Evolutionary conservation across 306 rosid genomes (phyloP).

Genomic region (Lathyrus sativus): DNA sequence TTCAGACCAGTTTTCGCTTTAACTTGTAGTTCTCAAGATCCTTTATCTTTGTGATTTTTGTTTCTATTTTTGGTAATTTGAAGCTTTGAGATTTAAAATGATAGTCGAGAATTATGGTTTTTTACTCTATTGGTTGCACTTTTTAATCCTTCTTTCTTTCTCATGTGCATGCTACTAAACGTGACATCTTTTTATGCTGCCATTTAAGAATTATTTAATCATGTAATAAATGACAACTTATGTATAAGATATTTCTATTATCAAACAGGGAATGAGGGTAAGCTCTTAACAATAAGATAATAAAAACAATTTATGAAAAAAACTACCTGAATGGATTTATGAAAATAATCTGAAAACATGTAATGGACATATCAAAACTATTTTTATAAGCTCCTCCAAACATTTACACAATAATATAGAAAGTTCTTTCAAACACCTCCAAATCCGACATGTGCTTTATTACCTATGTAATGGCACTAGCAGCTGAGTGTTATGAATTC

Average conservation of each 20-base stretch:
- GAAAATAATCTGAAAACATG: not conserved
- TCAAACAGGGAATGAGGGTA: not conserved
- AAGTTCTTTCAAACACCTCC: not conserved
- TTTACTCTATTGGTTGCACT: not conserved
- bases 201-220: conserved; percentile 13
- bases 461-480: conserved; percentile 9
- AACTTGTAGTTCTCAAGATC: not conserved
- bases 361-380: not conserved
- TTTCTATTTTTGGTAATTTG: conserved; percentile 3
- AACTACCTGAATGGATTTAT: not conserved
- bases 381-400: not conserved
- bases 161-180: conserved; percentile 9
- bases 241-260: not conserved
- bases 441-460: not conserved
- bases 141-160: conserved; percentile 7
- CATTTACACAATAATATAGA: not conserved
- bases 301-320: not conserved
- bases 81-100: not conserved
- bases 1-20: not conserved
- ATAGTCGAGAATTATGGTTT: not conserved
- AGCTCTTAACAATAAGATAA: not conserved
- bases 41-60: conserved; percentile 10
- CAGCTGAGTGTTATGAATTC: conserved; percentile 29
- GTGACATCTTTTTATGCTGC: conserved; percentile 15
- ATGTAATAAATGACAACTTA: not conserved